Percentiles rank a stretch among this genome's conserved stretches.
phyloP scores from a whole-genome alignment of 768 basidiomycete genomes.

The Serendipita vermifera region DNA sequence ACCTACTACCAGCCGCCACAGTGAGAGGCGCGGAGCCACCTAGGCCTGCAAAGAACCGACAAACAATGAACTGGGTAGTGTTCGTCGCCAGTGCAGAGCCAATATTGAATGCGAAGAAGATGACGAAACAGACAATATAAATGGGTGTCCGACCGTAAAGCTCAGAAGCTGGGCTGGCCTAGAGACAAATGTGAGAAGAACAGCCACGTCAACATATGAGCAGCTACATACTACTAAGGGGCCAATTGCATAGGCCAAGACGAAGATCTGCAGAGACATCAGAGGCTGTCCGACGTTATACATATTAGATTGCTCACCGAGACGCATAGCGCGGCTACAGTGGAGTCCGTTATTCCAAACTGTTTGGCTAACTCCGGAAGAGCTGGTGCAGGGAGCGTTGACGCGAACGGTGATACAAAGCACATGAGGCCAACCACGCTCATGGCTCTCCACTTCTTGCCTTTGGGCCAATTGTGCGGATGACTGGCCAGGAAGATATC shows the following conservation, averaged over 20 bases:
- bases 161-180: neutral
- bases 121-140: neutral
- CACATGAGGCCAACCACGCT: neutral
- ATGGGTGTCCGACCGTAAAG: neutral
- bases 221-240: neutral
- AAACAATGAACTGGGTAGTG: neutral
- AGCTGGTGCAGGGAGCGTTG: neutral
- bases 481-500: neutral
- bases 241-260: neutral
- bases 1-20: neutral
- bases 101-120: neutral
- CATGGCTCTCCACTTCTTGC: neutral
- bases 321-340: neutral
- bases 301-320: neutral
- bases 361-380: neutral
- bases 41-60: neutral
- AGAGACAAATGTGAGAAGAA: neutral
- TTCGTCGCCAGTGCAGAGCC: neutral
- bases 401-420: neutral
- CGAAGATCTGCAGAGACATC: neutral
- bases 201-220: neutral
- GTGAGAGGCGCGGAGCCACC: neutral
- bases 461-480: neutral
- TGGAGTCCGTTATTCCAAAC: neutral
- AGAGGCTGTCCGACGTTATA: neutral